Evolutionary conservation across 768 basidiomycete genomes (phyloP), one percentile per base, ranked within the genome.

Genomic region (Mycena chlorophos): DNA sequence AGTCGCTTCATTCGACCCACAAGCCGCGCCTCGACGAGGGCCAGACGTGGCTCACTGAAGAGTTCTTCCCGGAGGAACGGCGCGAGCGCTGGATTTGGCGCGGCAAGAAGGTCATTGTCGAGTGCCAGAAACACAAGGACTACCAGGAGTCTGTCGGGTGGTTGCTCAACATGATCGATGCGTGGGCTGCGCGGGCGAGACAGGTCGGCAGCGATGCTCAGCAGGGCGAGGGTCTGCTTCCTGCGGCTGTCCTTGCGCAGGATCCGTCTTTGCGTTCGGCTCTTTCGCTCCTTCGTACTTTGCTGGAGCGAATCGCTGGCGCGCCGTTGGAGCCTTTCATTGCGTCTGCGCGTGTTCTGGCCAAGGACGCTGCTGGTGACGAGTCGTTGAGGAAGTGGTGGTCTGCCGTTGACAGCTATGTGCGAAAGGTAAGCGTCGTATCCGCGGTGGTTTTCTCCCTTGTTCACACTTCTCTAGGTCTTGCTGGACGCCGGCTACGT

Each of bases 31-130:
- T 75, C 0, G 69, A 76, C 29, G 81, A 87, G 2, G 60, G 56
- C 1, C 49, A 5, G 75, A 85, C 13, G 48, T 77, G 40, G 80
- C 89, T 43, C 78, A 80, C 16, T 79, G 83, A 83, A 65, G 77
- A 85, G 28, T 89, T 91, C 70, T 63, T 97, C 50, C 72, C 73
- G 16, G 91, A 94, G 63, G 94, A 94, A 71, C 78, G 96, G 20
- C 82, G 92, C 22, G 92, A 96, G 51, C 92, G 92, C 66, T 97
- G 94, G 71, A 89, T 98, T 66, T 96, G 88, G 77, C 83, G 96
- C 13, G 80, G 85, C 5, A 98, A 98, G 79, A 98, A 97, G 84
- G 87, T 89, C 31, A 83, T 97, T 51, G 79, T 95, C 55, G 95
- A 98, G 66, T 94, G 91, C 68, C 94, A 97, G 72, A 87, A 88